Conservation (phyloP, 768 basidiomycete genomes). For the Naganishia kalamii region DNA sequence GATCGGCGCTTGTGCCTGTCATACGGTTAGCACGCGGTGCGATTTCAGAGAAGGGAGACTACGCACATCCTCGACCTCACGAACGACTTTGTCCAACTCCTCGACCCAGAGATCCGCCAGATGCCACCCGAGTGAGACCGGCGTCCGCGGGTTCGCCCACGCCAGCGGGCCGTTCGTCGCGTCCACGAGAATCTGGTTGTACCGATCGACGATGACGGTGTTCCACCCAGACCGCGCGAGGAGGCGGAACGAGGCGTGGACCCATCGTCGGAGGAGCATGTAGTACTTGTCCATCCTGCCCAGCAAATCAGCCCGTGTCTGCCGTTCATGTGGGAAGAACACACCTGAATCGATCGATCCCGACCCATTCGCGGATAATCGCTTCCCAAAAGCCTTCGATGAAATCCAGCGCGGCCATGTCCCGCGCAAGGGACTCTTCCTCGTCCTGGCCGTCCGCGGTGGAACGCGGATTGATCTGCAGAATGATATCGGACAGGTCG, state of each 20-base stretch:
- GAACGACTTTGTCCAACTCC: conserved; percentile 65
- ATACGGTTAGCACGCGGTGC: conserved; percentile 8
- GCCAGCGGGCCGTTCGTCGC: conserved; percentile 72
- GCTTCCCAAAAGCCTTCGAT: conserved; percentile 85
- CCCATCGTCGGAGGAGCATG: conserved; percentile 82
- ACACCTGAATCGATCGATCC: conserved; percentile 82
- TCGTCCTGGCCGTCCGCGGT: conserved; percentile 23
- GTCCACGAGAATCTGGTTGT: conserved; percentile 61
- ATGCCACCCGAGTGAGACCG: conserved; percentile 73
- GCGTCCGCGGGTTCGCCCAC: conserved; percentile 70
- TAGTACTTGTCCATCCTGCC: conserved; percentile 93
- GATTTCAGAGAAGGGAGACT: background rate
- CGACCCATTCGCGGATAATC: conserved; percentile 85
- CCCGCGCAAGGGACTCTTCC: conserved; percentile 40
- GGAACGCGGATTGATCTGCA: conserved; percentile 56
- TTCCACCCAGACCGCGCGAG: conserved; percentile 70
- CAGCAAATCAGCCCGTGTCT: background rate
- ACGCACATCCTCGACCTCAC: conserved; percentile 12
- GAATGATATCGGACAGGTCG: conserved; percentile 72
- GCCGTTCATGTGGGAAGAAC: conserved; percentile 26
- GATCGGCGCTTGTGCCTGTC: conserved; percentile 25
- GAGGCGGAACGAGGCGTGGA: conserved; percentile 76
- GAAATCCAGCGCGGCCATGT: conserved; percentile 59
- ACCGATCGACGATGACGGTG: conserved; percentile 52
- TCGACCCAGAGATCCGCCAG: conserved; percentile 81